A percentile compares a stretch with the other conserved stretches of the same genome.
Evolutionary conservation across 306 rosid species (phyloP).

Genomic region (Rosa lucieae): DNA sequence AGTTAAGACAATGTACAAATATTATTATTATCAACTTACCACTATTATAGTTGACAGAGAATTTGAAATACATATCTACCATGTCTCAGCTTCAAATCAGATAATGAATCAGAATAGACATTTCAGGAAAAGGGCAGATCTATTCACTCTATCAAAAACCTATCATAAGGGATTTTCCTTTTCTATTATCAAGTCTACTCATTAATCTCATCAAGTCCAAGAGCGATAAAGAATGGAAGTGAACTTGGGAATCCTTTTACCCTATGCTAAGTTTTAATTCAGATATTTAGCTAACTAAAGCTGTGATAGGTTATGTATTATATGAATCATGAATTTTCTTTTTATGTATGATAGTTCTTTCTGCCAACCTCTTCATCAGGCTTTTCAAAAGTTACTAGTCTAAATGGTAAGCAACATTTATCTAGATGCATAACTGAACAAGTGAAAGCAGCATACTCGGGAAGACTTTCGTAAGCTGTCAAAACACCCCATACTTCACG

Average conservation of each 20-base stretch:
- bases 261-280: not conserved
- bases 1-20: not conserved
- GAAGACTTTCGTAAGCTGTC: constrained; percentile 88
- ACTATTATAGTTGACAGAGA: not conserved
- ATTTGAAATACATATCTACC: not conserved
- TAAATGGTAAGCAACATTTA: not conserved
- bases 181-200: not conserved
- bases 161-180: not conserved
- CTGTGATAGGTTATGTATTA: not conserved
- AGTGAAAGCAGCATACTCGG: constrained; percentile 62
- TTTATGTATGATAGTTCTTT: not conserved
- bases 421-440: not conserved
- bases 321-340: not conserved
- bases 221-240: not conserved
- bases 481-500: constrained; percentile 84
- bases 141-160: too few species aligned
- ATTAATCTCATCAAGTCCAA: not conserved
- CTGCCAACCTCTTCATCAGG: not conserved
- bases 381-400: not conserved
- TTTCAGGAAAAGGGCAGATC: too few species aligned
- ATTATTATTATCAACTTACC: not conserved
- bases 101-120: not conserved
- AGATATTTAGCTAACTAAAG: not conserved
- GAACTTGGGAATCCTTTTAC: not conserved
- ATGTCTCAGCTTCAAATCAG: not conserved